Base-by-base conservation (phyloP, 2,329 filamentous ascomycete genomes). In the Aspergillus awamori region DNA sequence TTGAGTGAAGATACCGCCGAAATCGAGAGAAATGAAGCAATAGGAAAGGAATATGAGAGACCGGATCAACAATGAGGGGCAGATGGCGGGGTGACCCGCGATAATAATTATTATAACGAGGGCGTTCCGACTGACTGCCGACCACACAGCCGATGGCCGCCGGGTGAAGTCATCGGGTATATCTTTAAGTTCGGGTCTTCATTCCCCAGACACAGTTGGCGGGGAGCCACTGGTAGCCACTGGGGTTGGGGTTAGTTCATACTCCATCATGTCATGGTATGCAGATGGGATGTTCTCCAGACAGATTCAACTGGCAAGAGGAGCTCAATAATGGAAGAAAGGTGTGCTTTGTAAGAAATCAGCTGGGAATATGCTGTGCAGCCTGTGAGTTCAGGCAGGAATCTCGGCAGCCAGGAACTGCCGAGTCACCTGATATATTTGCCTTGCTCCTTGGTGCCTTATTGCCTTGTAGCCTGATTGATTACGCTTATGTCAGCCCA, bases 101-200 rank as follows among this genome's bases (percentile, higher is more conserved):
- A 26, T 33, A 41, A 39, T 38, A 15, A 30, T 39, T 13, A 54
- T 54, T 38, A 33, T 54, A 20, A 20, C 7, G 51, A 17, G 41
- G 53, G 47, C 52, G 20, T 17, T 53, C 38, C 49, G 49, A 38
- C 53, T 58, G 59, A 64, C 54, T 64, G 62, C 62, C 62, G 62
- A 62, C 53, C 56, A 11, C 48, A 51, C 41, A 64, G 62, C 62
- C 62, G 62, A 60, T 49, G 41, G 17, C 8, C 28, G 53, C 22
- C 26, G 53, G 53, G 28, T 54, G 41, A 56, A 47, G 53, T 30
- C 53, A 56, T 56, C 47, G 47, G 47, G 15, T 51, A 51, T 51
- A 30, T 30, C 47, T 51, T 51, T 33, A 51, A 17, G 51, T 41
- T 43, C 11, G 7, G 8, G 39, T 43, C 28, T 30, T 30, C 15